Conservation (phyloP, 208 protist species). For the Trypanosoma scelopori region DNA sequence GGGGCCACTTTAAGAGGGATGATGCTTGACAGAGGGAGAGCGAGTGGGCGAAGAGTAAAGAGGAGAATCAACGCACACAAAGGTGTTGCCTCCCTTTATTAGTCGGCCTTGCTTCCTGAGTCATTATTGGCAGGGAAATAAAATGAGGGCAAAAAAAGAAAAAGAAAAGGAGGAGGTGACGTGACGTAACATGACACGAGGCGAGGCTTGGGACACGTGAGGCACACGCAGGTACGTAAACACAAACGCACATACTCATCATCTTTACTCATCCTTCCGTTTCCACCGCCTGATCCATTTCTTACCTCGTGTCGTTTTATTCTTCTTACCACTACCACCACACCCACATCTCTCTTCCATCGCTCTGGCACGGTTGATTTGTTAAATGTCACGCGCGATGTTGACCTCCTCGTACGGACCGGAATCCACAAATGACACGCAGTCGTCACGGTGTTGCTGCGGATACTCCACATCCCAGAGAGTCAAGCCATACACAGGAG, state of each 20-base stretch:
- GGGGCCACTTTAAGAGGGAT: too few species aligned
- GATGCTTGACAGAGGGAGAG: too few species aligned
- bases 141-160: conserved; percentile 16
- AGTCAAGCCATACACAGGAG: conserved; percentile 79
- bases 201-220: too few species aligned
- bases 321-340: not conserved
- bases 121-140: not conserved
- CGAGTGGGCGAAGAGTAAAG: too few species aligned
- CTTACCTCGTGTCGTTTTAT: not conserved
- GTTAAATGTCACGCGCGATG: conserved; percentile 42
- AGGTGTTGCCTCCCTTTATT: too few species aligned
- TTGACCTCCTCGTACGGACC: conserved; percentile 72
- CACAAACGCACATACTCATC: not conserved
- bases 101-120: too few species aligned
- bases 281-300: not conserved
- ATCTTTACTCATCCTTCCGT: not conserved
- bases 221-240: not conserved
- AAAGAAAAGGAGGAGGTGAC: conserved; percentile 8
- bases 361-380: not conserved
- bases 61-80: too few species aligned
- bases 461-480: conserved; percentile 90
- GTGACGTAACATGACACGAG: too few species aligned
- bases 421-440: conserved; percentile 70
- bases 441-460: conserved; percentile 54
- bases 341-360: too few species aligned